phyloP scores from a whole-genome alignment of 371 early-diverging fungal genomes.

The Apophysomyces ossiformis region DNA sequence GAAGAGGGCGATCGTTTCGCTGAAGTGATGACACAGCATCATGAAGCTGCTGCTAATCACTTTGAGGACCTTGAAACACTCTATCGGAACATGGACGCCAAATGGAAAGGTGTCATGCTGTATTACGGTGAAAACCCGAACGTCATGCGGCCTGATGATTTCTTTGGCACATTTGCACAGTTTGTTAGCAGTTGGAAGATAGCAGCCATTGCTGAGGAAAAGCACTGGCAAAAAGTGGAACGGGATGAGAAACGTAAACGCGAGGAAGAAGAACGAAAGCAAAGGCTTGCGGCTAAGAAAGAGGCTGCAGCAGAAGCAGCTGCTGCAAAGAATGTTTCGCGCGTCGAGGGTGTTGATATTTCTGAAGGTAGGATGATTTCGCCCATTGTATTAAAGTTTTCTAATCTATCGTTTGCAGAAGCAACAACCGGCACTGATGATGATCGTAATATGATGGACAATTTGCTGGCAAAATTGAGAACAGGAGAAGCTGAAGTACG shows the following conservation, averaged over 20 bases:
- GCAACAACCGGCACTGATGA: constrained; percentile 28
- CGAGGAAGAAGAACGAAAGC: constrained; percentile 37
- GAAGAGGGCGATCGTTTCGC: constrained; percentile 38
- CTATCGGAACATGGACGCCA: constrained; percentile 50
- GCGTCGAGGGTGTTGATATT: constrained; percentile 15
- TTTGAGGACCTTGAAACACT: constrained; percentile 49
- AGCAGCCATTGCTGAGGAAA: constrained; percentile 36
- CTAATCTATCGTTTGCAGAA: constrained; percentile 9
- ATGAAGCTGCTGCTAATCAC: constrained; percentile 30
- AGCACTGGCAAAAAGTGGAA: constrained; percentile 32
- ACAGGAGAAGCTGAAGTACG: constrained; percentile 39
- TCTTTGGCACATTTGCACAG: constrained; percentile 32
- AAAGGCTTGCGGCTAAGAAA: constrained; percentile 13
- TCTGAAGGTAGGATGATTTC: constrained; percentile 10
- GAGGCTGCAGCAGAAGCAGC: neutral
- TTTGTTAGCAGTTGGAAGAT: constrained; percentile 34
- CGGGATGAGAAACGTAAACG: constrained; percentile 32
- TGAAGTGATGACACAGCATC: constrained; percentile 42
- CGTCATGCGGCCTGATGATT: constrained; percentile 40
- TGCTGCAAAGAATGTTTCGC: constrained; percentile 1
- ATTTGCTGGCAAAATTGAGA: constrained; percentile 42
- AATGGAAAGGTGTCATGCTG: constrained; percentile 48
- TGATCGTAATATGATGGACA: constrained; percentile 52
- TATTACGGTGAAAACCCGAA: constrained; percentile 45
- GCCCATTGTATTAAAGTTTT: neutral